Conservation (phyloP, 805 yeast genomes). For the Nakazawaea ambrosiae region DNA sequence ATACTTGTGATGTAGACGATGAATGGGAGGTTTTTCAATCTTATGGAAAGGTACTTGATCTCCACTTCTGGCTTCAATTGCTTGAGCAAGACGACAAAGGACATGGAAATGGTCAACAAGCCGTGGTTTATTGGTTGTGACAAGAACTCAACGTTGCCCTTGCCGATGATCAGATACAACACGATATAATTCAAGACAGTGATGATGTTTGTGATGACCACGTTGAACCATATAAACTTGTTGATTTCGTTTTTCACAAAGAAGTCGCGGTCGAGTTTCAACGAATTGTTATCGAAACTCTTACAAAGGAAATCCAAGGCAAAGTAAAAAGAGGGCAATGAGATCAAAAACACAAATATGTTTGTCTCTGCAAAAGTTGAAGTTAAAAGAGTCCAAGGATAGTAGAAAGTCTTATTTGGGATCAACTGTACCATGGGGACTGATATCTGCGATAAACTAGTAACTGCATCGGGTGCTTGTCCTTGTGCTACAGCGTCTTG, state of each 20-base stretch:
- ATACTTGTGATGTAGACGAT: conserved; percentile 24
- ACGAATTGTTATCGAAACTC: conserved; percentile 36
- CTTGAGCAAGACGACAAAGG: conserved; percentile 50
- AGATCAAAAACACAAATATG: conserved; percentile 35
- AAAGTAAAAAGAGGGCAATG: conserved; percentile 28
- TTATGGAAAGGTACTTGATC: conserved; percentile 38
- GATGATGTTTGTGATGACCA: conserved; percentile 47
- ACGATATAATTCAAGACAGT: conserved; percentile 38
- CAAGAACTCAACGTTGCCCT: conserved; percentile 28
- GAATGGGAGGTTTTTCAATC: conserved; percentile 63
- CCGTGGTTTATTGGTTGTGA: conserved; percentile 46
- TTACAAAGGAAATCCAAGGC: conserved; percentile 41
- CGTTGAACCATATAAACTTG: conserved; percentile 43
- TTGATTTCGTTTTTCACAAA: conserved; percentile 33
- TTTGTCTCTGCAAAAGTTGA: conserved; percentile 61
- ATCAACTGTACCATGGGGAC: conserved; percentile 57
- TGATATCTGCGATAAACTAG: conserved; percentile 31
- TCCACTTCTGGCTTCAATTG: conserved; percentile 55
- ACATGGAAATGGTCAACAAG: conserved; percentile 37
- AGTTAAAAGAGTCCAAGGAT: conserved; percentile 61
- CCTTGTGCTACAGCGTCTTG: no score
- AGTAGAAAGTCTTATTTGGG: conserved; percentile 44
- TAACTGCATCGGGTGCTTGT: neutral
- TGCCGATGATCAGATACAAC: conserved; percentile 22
- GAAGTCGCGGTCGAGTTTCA: conserved; percentile 8